Conservation (phyloP, 371 early-diverging fungal genomes). For the Mucor velutinosus region DNA sequence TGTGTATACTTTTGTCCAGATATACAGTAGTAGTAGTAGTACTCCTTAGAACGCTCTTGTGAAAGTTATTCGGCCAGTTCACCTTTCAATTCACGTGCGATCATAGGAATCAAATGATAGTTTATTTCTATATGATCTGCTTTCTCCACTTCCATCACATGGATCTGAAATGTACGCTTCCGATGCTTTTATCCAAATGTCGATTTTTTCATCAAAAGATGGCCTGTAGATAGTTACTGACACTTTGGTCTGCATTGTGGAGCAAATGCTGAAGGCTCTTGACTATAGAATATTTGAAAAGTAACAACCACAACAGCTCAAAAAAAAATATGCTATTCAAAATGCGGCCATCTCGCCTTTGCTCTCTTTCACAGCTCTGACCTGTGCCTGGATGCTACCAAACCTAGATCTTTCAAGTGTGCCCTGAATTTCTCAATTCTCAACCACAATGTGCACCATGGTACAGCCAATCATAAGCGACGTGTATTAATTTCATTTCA, state of each 20-base stretch:
- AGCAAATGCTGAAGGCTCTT: no score
- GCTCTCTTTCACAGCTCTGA: background rate
- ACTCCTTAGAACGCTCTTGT: background rate
- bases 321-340: no score
- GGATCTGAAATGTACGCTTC: no score
- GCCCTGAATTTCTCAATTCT: background rate
- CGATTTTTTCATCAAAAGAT: no score
- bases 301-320: no score
- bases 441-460: background rate
- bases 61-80: background rate
- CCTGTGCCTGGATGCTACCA: background rate
- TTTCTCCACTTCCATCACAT: background rate
- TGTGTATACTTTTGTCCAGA: background rate
- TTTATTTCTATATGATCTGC: background rate
- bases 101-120: background rate
- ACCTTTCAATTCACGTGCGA: background rate
- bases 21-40: background rate
- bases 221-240: no score
- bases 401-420: background rate
- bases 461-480: background rate
- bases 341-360: background rate
- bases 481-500: background rate
- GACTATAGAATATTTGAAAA: no score
- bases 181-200: no score
- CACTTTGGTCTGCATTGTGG: no score